Conservation (phyloP, 495 filamentous ascomycete species). For the Lasiosphaeris hirsuta region DNA sequence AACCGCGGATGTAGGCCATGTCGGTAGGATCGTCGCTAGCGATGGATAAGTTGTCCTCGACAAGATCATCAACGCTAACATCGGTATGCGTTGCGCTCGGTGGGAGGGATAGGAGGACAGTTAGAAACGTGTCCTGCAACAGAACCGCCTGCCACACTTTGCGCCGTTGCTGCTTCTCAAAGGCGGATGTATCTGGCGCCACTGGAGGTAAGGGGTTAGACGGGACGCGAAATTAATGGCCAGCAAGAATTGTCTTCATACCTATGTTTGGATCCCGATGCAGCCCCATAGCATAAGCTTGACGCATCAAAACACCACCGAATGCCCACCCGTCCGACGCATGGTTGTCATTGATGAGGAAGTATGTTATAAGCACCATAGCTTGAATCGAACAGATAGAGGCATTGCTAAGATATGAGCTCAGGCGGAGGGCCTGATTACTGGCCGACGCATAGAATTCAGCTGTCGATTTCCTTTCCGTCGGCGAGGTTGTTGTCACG, state of each 20-base stretch:
- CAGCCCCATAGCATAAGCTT: conserved; percentile 72
- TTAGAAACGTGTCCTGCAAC: conserved; percentile 73
- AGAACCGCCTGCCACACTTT: conserved; percentile 75
- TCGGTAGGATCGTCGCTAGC: conserved; percentile 54
- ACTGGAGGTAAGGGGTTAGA: conserved; percentile 31
- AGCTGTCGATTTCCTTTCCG: conserved; percentile 61
- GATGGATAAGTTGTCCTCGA: conserved; percentile 46
- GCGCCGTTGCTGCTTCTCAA: conserved; percentile 66
- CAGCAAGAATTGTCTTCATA: conserved; percentile 16
- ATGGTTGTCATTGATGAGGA: conserved; percentile 75
- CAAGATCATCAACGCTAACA: conserved; percentile 62
- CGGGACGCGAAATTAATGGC: background rate
- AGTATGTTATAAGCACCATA: conserved; percentile 72
- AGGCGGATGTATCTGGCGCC: conserved; percentile 51
- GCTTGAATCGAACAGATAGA: conserved; percentile 65
- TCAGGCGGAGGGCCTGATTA: conserved; percentile 65
- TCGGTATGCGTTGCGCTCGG: conserved; percentile 70
- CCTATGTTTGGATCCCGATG: conserved; percentile 69
- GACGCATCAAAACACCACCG: conserved; percentile 64
- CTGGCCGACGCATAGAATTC: conserved; percentile 74
- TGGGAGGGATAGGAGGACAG: conserved; percentile 68
- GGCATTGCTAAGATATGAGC: conserved; percentile 64
- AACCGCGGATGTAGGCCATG: conserved; percentile 62
- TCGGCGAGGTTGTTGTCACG: conserved; percentile 51
- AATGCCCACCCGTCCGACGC: conserved; percentile 73